Conservation (phyloP, 495 filamentous ascomycete species). For the Lophium mytilinum region DNA sequence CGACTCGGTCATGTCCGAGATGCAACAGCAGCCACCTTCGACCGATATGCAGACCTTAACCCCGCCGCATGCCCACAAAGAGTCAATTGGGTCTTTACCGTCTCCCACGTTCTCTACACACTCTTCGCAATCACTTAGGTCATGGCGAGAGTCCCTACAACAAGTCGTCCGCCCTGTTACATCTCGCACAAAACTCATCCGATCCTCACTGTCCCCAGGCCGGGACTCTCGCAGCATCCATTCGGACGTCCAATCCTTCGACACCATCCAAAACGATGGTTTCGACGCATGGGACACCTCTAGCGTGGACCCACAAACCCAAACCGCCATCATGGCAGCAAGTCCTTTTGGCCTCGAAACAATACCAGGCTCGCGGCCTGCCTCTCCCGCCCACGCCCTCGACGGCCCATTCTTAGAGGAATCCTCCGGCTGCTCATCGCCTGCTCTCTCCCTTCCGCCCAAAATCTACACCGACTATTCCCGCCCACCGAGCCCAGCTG, state of each 20-base stretch:
- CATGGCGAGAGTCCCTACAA: slow-evolving; percentile 23
- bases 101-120: slow-evolving; percentile 20
- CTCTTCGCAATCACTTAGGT: slow-evolving; percentile 20
- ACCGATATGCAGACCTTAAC: slow-evolving; percentile 12
- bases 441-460: slow-evolving; percentile 5
- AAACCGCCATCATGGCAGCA: slow-evolving; percentile 45
- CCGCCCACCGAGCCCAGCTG: slow-evolving; percentile 27
- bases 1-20: slow-evolving; percentile 21
- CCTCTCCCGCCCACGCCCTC: slow-evolving; percentile 30
- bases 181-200: slow-evolving; percentile 25
- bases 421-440: neutral
- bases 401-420: slow-evolving; percentile 23
- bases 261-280: slow-evolving; percentile 37
- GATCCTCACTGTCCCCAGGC: slow-evolving; percentile 4
- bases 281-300: slow-evolving; percentile 67
- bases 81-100: slow-evolving; percentile 15
- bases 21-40: slow-evolving; percentile 8
- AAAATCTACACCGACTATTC: slow-evolving; percentile 7
- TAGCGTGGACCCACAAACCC: slow-evolving; percentile 48
- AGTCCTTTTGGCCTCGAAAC: slow-evolving; percentile 49
- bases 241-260: slow-evolving; percentile 16
- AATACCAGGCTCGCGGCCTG: slow-evolving; percentile 49
- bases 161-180: slow-evolving; percentile 26
- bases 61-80: slow-evolving; percentile 2
- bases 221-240: slow-evolving; percentile 16